Evolutionary conservation across 2,329 filamentous ascomycete genomes (phyloP), one percentile per base, ranked within the genome.

Genomic region (Aspergillus terreus): DNA sequence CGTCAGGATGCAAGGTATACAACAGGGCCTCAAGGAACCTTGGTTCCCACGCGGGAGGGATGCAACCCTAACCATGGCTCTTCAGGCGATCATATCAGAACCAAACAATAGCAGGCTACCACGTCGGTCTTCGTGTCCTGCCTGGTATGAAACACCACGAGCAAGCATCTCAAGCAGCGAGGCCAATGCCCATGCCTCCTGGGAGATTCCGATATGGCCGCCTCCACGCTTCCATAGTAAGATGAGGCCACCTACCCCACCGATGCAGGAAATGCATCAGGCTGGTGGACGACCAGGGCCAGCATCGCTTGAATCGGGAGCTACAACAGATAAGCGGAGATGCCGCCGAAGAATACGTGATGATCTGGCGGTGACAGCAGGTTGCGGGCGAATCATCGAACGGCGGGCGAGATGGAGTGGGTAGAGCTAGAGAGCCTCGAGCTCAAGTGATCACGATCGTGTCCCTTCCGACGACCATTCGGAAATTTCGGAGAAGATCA

Each of bases 401-500:
- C 35, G 38, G n/a, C 30, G 23, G 35, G 32, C 27, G 35, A 17
- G 49, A 30, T 21, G 12, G 15, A 40, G 36, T n/a, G 44, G 44
- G 12, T 21, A 27, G 32, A 30, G 56, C 52, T 51, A 19, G 32
- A 46, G 23, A 30, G 23, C 42, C 45, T 40, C 50, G 56, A 47
- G 46, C 42, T 50, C 46, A 44, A 51, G 23, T 41, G 41, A 38
- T 43, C 38, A 59, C 27, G 46, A 57, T 64, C 64, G 65, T 67
- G 63, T 69, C 57, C 55, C 58, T 54, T 45, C 46, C 47, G 44
- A 60, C 49, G 51, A 55, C 66, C 67, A 69, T 61, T 68, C 67
- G 66, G 67, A 67, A 55, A 55, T 55, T 55, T 61, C 64, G 67
- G 67, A 69, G 58, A 41, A 38, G 30, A 49, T 44, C 38, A 35